Percentiles rank a stretch among this genome's conserved stretches.
These are phyloP conservation scores for Crucihimalaya himalaica DNA, from an alignment of 345 rosid species.

Conservation along the genomic window DNA sequence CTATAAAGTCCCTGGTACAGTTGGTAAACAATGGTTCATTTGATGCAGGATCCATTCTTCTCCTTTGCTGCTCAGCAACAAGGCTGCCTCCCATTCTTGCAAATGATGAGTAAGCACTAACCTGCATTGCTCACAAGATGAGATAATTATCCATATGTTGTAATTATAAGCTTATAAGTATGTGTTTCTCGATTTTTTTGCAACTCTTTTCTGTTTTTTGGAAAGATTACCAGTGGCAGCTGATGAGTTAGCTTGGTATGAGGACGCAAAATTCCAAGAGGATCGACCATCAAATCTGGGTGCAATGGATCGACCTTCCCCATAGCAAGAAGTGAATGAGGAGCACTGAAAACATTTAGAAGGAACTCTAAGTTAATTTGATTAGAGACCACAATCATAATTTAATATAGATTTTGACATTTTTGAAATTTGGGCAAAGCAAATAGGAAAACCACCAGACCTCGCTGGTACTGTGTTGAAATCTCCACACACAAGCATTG, in stretches of 20 bases:
- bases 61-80: constrained; percentile 71
- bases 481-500: constrained; percentile 99
- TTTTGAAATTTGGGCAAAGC: constrained; percentile 13
- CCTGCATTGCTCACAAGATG: constrained; percentile 53
- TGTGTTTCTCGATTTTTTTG: background rate
- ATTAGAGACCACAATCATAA: constrained; percentile 1
- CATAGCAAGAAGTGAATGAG: constrained; percentile 93
- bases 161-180: background rate
- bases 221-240: constrained; percentile 72
- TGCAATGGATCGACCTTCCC: constrained; percentile 86
- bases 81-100: constrained; percentile 66
- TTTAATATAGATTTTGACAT: background rate
- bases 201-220: background rate
- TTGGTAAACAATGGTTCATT: constrained; percentile 96
- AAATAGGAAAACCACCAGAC: constrained; percentile 42
- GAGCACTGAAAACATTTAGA: constrained; percentile 65
- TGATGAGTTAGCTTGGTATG: constrained; percentile 87
- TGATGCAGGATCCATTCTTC: constrained; percentile 81
- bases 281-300: constrained; percentile 81
- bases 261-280: constrained; percentile 85
- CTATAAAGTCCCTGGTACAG: constrained; percentile 92
- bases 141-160: constrained; percentile 6
- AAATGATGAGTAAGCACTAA: constrained; percentile 96
- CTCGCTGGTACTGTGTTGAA: constrained; percentile 89
- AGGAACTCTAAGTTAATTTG: constrained; percentile 19